These are phyloP conservation scores for Sextonia rubra DNA, from an alignment of 164 flowering plant species.

Conservation along the genomic window DNA sequence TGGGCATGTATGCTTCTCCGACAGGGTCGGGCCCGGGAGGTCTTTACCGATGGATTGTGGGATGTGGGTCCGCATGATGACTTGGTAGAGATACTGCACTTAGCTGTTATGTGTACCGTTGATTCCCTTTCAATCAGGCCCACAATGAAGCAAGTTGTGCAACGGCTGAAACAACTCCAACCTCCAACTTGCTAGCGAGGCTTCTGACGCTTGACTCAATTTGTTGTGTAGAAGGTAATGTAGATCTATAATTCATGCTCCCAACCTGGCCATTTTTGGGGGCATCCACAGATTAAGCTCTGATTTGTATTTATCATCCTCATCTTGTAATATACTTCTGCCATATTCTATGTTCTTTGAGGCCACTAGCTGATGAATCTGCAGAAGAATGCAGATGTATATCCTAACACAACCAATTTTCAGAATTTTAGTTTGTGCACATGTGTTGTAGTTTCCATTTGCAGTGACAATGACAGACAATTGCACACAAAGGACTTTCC, in stretches of 20 bases:
- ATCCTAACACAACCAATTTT: constrained; percentile 6
- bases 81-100: constrained; percentile 71
- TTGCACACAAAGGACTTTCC: not conserved
- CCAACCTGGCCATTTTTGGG: constrained; percentile 17
- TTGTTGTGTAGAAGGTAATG: constrained; percentile 28
- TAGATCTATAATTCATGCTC: constrained; percentile 11
- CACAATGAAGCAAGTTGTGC: constrained; percentile 86
- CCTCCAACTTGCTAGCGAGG: constrained; percentile 61
- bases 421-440: constrained; percentile 1
- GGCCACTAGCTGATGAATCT: constrained; percentile 39
- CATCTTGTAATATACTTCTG: constrained; percentile 44
- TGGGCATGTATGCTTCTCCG: constrained; percentile 89
- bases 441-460: constrained; percentile 8
- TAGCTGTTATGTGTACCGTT: constrained; percentile 86
- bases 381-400: constrained; percentile 46
- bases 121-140: constrained; percentile 82
- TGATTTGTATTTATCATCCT: constrained; percentile 29
- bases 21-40: constrained; percentile 86
- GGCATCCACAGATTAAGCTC: constrained; percentile 26
- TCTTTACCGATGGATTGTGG: constrained; percentile 81
- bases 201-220: constrained; percentile 27
- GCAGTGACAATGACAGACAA: constrained; percentile 4
- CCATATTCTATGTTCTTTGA: constrained; percentile 25
- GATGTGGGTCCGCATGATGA: constrained; percentile 83
- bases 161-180: constrained; percentile 75